These are phyloP conservation scores for Lentinula sp. DNA, from an alignment of 768 basidiomycete species.

Conservation along the genomic window DNA sequence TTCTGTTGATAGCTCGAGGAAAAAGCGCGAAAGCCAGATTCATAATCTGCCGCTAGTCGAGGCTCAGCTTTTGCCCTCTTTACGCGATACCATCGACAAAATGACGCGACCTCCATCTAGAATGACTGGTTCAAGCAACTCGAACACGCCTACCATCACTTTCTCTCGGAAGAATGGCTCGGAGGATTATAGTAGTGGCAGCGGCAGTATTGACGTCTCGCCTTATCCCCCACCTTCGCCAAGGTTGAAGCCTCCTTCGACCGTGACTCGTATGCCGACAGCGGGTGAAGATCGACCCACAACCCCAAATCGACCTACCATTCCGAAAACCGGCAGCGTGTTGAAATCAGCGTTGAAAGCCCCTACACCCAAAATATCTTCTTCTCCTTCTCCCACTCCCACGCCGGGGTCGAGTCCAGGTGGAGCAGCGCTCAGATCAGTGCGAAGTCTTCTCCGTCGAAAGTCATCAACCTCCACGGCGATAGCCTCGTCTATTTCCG, in stretches of 20 bases:
- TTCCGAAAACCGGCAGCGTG: constrained; percentile 21
- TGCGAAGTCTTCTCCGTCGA: constrained; percentile 6
- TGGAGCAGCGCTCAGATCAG: constrained; percentile 4
- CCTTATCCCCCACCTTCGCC: constrained; percentile 4
- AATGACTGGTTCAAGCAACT: constrained; percentile 11
- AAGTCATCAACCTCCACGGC: constrained; percentile 6
- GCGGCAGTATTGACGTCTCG: not conserved
- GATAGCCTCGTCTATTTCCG: not conserved
- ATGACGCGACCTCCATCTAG: constrained; percentile 58
- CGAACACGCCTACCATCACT: constrained; percentile 7
- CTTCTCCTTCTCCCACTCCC: constrained; percentile 16
- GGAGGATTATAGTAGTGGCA: not conserved
- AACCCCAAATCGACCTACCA: constrained; percentile 10
- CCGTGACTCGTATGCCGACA: not conserved
- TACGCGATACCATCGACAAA: constrained; percentile 65
- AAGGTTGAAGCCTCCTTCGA: constrained; percentile 3
- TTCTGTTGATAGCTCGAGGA: constrained; percentile 12
- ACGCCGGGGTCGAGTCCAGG: constrained; percentile 6
- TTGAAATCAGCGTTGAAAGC: constrained; percentile 34
- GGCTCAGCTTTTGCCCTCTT: constrained; percentile 58
- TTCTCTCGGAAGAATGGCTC: not conserved
- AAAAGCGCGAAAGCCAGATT: constrained; percentile 35
- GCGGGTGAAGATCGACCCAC: not conserved
- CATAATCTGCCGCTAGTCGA: constrained; percentile 56
- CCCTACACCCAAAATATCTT: constrained; percentile 21